Evolutionary conservation across 495 filamentous ascomycete genomes (phyloP).

Genomic region (Trypethelium eluteriae): DNA sequence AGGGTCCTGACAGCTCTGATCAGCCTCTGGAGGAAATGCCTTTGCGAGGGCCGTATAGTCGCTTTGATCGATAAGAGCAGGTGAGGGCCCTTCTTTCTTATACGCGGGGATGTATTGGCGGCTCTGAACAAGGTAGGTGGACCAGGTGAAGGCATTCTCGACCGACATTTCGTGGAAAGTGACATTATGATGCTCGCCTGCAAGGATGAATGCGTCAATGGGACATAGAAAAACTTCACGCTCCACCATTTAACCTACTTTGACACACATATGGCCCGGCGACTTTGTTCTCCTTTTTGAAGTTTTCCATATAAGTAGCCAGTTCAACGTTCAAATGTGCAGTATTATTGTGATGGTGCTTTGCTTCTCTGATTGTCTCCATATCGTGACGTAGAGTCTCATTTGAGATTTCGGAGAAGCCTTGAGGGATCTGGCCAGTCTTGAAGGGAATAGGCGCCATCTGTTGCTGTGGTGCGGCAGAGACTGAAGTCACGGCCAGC

Average conservation of each 20-base stretch:
- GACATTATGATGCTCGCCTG: background rate
- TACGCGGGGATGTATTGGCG: background rate
- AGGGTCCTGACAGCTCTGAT: background rate
- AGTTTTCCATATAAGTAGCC: no score
- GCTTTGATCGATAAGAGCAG: background rate
- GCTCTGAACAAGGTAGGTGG: background rate
- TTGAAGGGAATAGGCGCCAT: no score
- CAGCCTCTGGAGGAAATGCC: background rate
- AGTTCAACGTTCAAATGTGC: no score
- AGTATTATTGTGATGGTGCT: background rate
- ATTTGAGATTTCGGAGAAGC: background rate
- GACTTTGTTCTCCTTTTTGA: no score
- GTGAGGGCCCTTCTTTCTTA: background rate
- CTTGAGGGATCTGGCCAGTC: background rate
- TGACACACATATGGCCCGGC: no score
- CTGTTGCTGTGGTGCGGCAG: background rate
- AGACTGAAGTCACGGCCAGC: constrained; percentile 5
- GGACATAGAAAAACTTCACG: no score
- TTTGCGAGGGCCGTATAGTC: background rate
- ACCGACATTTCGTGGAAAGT: background rate
- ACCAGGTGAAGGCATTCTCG: background rate
- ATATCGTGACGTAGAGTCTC: background rate
- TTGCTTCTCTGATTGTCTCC: background rate
- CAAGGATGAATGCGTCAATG: no score
- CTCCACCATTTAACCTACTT: no score